Evolutionary conservation across 1,284 basidiomycete species (phyloP).

Genomic region (Moesziomyces sp.): DNA sequence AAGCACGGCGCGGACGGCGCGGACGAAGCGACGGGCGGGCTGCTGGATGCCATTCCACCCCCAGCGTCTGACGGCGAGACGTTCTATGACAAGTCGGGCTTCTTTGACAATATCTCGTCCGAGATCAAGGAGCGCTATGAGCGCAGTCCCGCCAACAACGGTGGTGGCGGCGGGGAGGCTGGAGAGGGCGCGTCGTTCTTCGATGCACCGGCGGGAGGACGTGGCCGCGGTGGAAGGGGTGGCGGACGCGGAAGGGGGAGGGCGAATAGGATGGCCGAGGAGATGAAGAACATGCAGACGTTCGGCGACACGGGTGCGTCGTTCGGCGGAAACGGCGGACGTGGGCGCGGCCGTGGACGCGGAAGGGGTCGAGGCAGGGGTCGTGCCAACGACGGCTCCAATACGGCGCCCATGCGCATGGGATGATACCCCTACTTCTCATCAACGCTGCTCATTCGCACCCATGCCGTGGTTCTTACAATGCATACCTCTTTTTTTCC

Average conservation of each 20-base stretch:
- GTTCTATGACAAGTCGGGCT: conserved; percentile 65
- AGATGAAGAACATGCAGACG: conserved; percentile 62
- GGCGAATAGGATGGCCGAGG: conserved; percentile 58
- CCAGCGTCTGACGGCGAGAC: conserved; percentile 29
- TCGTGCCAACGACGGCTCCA: conserved; percentile 7
- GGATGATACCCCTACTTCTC: conserved; percentile 1
- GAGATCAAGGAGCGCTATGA: conserved; percentile 65
- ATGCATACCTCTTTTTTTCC: too few species aligned
- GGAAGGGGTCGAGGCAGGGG: conserved; percentile 19
- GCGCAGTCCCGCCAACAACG: conserved; percentile 1
- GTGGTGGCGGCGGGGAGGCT: not conserved
- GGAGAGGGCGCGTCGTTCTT: conserved; percentile 20
- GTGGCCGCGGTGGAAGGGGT: conserved; percentile 33
- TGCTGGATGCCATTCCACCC: conserved; percentile 61
- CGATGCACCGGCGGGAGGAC: conserved; percentile 20
- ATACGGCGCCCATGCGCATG: conserved; percentile 31
- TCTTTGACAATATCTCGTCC: conserved; percentile 66
- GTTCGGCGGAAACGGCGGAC: conserved; percentile 3
- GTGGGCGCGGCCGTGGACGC: conserved; percentile 18
- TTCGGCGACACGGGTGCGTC: conserved; percentile 59
- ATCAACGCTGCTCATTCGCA: too few species aligned
- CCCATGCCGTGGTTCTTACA: too few species aligned
- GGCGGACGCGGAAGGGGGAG: conserved; percentile 47
- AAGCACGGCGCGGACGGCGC: conserved; percentile 37
- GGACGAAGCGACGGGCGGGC: conserved; percentile 2